A percentile compares a stretch with the other conserved stretches of the same genome.
Evolutionary conservation across 108 stramenopile species (phyloP).

Genomic region (Licmophora abbreviata): DNA sequence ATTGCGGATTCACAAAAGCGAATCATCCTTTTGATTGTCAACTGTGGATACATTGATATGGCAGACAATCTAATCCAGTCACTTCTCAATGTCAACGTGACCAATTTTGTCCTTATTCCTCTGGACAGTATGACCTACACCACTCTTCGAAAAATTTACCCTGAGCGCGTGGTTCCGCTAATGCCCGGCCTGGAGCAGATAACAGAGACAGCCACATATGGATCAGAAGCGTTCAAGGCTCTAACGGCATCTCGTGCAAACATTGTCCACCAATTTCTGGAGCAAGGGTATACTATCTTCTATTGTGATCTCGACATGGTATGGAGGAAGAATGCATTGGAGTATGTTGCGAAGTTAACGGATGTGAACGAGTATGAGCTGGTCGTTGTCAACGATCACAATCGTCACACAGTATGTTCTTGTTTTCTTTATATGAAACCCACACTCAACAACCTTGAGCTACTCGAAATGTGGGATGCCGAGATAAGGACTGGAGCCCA

Average conservation of each 20-base stretch:
- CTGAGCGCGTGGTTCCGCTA: not conserved
- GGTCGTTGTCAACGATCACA: too few relatives aligned
- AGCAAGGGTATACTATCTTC: not conserved
- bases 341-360: too few relatives aligned
- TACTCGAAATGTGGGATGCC: too few relatives aligned
- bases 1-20: not conserved
- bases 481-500: too few relatives aligned
- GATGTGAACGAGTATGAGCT: too few relatives aligned
- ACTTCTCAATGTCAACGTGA: not conserved
- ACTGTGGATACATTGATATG: conserved; percentile 4
- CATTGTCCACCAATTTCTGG: not conserved
- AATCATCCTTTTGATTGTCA: not conserved
- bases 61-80: not conserved
- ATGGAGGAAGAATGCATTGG: not conserved
- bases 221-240: not conserved
- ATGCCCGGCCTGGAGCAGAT: not conserved
- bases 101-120: not conserved
- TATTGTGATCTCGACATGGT: not conserved
- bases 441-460: too few relatives aligned
- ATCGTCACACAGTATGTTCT: too few relatives aligned
- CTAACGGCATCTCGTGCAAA: not conserved
- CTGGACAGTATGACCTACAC: not conserved
- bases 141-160: not conserved
- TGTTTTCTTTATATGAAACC: too few relatives aligned
- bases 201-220: not conserved